Base-by-base conservation (phyloP, 73 alveolate genomes). In the Paramecium primaurelia region DNA sequence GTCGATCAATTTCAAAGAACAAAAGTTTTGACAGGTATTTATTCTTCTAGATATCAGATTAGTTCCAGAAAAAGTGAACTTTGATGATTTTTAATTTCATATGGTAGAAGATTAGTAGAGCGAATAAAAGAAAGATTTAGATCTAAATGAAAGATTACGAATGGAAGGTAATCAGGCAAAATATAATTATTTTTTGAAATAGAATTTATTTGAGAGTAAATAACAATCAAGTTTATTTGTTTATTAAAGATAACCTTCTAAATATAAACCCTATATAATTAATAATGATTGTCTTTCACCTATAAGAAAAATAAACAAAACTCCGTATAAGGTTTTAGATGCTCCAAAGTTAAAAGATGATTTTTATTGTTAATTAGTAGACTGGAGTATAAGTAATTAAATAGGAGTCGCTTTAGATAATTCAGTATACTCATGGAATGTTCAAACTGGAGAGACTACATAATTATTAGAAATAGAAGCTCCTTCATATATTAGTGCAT, bases 341-440 rank as follows among this genome's bases (percentile, higher is more conserved):
- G 99, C 99, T 7, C 99, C 99, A 9, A 96, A 96, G 54, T 96
- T 99, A 59, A 95, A 94, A 64, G 99, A 97, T 93, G 73, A 87
- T 87, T 87, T 87, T 42, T 87, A 87, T 87, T 73, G 51, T 68
- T 68, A 87, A 8, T 87, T 87, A 87, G 59, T 87, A 36, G 93
- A 87, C 25, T 87, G 93, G 93, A 64, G 93, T 64, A 11, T 59
- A 11, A 36, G 71, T 40, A 87, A 87, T 87, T 42, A 42, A 36
- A 87, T 87, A 30, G 93, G 58, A 18, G 93, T 87, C 6, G 93
- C 59, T 14, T 87, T 87, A 87, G 93, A 77, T 14, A 87, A 87
- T 64, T 58, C 93, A 30, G 68, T 87, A 28, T 87, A 64, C 10
- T 47, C 86, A 22, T 87, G 93, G 93, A 59, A 87, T 64, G 88